These are phyloP conservation scores for Gynostemma pentaphyllum DNA, from an alignment of 306 rosid genomes.

Conservation along the genomic window DNA sequence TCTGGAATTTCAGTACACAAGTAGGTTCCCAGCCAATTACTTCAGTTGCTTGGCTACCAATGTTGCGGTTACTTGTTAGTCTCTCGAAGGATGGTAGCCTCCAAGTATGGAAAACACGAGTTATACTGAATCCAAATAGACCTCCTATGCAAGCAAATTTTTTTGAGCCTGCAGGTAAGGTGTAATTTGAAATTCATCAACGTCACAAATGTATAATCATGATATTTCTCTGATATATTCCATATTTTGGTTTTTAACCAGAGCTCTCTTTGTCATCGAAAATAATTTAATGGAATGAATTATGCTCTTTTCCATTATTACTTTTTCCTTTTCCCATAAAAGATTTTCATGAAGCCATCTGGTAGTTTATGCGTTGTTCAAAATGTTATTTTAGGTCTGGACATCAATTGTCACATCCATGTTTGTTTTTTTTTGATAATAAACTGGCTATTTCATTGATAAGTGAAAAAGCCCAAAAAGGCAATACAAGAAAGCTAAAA, in stretches of 20 bases:
- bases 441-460: too few species aligned
- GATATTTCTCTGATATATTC: neutral
- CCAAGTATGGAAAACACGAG: slow-evolving; percentile 95
- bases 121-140: slow-evolving; percentile 55
- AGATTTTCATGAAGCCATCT: neutral
- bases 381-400: neutral
- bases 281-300: neutral
- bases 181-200: neutral
- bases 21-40: slow-evolving; percentile 91
- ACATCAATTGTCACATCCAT: neutral
- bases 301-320: neutral
- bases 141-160: slow-evolving; percentile 83
- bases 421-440: too few species aligned
- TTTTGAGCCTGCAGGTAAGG: slow-evolving; percentile 88
- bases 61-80: slow-evolving; percentile 75
- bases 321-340: neutral
- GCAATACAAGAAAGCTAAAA: too few species aligned
- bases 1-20: slow-evolving; percentile 67
- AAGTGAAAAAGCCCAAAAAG: too few species aligned
- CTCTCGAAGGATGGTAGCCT: slow-evolving; percentile 80
- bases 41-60: slow-evolving; percentile 86
- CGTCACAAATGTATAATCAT: neutral
- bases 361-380: neutral
- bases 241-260: neutral
- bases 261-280: neutral